Percentiles rank a stretch among this genome's conserved stretches.
phyloP scores from a whole-genome alignment of 2,329 filamentous ascomycete species.

The Diplodia scrobiculata region DNA sequence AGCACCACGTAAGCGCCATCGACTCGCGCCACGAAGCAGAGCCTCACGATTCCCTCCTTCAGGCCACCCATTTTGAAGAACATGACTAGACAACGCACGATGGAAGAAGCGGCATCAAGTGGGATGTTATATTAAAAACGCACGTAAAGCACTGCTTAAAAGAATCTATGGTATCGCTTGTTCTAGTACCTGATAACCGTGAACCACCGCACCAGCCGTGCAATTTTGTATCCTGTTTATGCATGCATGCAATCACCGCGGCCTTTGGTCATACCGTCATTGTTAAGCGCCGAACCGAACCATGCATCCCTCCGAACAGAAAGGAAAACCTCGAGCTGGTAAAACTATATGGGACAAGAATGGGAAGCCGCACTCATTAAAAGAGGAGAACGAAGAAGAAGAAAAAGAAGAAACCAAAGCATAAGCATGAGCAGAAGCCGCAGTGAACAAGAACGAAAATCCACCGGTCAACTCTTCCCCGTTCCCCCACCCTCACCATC shows the following conservation, averaged over 20 bases:
- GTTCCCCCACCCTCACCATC: background rate
- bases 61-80: background rate
- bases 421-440: too few species aligned
- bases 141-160: background rate
- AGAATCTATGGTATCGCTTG: background rate
- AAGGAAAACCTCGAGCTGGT: background rate
- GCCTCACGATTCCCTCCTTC: slow-evolving; percentile 1
- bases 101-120: too few species aligned
- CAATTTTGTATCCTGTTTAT: background rate
- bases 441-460: background rate
- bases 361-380: background rate
- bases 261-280: background rate
- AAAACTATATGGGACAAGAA: background rate
- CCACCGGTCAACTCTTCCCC: background rate
- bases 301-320: background rate
- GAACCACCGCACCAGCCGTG: background rate
- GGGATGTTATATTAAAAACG: background rate
- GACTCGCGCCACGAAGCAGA: slow-evolving; percentile 11
- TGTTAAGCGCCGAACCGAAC: background rate
- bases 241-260: background rate
- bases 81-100: background rate
- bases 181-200: slow-evolving; percentile 1
- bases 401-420: background rate
- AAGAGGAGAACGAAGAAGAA: background rate
- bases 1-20: slow-evolving; percentile 2